Base-by-base conservation (phyloP, 2,329 filamentous ascomycete genomes). In the Fusarium mexicanum region DNA sequence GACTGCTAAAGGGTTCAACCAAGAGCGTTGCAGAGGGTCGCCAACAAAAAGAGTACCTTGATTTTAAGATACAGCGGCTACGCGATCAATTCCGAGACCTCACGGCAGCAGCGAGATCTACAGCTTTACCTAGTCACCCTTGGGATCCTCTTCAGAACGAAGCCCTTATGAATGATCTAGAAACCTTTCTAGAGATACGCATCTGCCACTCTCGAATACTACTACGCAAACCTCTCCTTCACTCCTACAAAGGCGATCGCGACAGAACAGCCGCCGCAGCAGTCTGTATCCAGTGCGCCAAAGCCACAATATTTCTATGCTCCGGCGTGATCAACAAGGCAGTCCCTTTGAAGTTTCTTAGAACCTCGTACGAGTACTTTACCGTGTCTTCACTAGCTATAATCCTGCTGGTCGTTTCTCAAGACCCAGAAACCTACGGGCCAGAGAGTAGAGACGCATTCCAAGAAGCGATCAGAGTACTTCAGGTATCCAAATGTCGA, bases 91-190 rank as follows among this genome's bases (percentile, higher is more conserved):
- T 55, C 11, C 26, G 26, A 0, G 53, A 55, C 26, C 53, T 55
- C 2, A 31, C 26, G 4, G 4, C 8, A 6, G 16, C 20, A 0
- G 16, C 24, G 11, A 20, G 37, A 11, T 20, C 53, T 14, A 2
- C 20, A 20, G 0, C 16, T 8, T 11, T 18, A 24, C 20, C 18
- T 16, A 29, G 6, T 3, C 29, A 5, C 0, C 51, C 24, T 12
- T 54, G 51, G 51, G 9, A 54, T 5, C 35, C 26, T 3, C 26
- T 40, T 0, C 53, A 31, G 5, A 38, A 55, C 1, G 20, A 29
- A 1, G 16, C 14, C 3, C 53, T 31, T 13, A 55, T 55, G 53
- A 29, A 55, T 41, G 53, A 55, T 22, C 22, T 41, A 10, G 53
- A 55, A 14, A 55, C 26, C 8, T 55, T 55, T 40, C 8, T 55